Evolutionary conservation across 495 filamentous ascomycete species (phyloP).

Genomic region (Sordaria brevicollis): DNA sequence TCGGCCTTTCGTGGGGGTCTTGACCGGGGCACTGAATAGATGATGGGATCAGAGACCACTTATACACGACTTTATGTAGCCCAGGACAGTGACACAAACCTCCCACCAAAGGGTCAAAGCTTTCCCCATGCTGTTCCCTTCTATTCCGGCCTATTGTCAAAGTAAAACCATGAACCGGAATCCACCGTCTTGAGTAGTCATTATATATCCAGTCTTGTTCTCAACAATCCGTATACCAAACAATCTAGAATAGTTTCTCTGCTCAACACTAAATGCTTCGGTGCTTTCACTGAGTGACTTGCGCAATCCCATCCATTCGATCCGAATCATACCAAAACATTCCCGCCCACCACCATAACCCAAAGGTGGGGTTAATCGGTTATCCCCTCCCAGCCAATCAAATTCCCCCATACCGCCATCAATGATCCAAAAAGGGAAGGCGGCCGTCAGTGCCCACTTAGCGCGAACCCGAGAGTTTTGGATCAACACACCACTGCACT

Average conservation of each 20-base stretch:
- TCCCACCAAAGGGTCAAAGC: neutral
- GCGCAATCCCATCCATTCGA: too few species aligned
- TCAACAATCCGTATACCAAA: too few species aligned
- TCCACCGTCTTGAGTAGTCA: neutral
- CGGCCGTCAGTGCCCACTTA: neutral
- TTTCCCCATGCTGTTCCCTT: neutral
- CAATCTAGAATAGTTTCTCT: too few species aligned
- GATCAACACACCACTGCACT: too few species aligned
- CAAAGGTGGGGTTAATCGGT: neutral
- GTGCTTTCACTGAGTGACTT: too few species aligned
- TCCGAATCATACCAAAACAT: too few species aligned
- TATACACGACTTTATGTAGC: neutral
- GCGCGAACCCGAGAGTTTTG: too few species aligned
- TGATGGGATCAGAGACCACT: neutral
- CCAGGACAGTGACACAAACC: neutral
- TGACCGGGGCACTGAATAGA: neutral
- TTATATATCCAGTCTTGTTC: too few species aligned
- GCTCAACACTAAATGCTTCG: too few species aligned
- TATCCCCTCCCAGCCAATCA: neutral
- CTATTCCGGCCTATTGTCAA: neutral
- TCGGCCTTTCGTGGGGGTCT: neutral
- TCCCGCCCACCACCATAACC: too few species aligned
- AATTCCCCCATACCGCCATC: neutral
- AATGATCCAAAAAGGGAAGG: conserved; percentile 2
- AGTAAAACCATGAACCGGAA: neutral